phyloP scores from a whole-genome alignment of 768 basidiomycete species.

The Amanita exitialis region DNA sequence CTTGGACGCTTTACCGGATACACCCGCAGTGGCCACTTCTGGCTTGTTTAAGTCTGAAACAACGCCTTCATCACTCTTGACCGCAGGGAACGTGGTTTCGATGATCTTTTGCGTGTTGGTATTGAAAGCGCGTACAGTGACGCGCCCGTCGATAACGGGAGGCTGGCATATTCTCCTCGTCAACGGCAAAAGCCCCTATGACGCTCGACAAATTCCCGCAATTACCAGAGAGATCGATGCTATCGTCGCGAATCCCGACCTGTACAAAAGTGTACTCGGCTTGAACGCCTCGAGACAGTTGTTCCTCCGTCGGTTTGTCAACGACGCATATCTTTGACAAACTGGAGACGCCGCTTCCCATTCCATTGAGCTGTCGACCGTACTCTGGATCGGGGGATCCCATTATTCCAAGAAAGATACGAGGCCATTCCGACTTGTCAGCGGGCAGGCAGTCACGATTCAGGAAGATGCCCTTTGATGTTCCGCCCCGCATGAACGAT shows the following conservation, averaged over 20 bases:
- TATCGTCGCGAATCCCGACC: conserved; percentile 46
- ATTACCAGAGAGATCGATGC: conserved; percentile 62
- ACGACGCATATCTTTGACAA: conserved; percentile 70
- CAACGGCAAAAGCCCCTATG: conserved; percentile 64
- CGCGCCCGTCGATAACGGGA: conserved; percentile 1
- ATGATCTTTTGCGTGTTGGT: conserved; percentile 65
- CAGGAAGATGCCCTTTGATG: conserved; percentile 70
- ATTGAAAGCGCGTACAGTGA: conserved; percentile 47
- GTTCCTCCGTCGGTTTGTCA: conserved; percentile 32
- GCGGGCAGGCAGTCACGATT: conserved; percentile 42
- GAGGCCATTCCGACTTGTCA: conserved; percentile 40
- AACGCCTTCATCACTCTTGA: conserved; percentile 12
- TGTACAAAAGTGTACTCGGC: conserved; percentile 68
- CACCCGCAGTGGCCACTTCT: conserved; percentile 54
- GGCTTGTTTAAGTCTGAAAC: conserved; percentile 36
- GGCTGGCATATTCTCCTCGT: conserved; percentile 43
- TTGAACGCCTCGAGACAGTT: conserved; percentile 35
- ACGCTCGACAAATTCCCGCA: conserved; percentile 70
- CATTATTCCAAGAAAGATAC: conserved; percentile 65
- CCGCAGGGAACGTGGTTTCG: conserved; percentile 60
- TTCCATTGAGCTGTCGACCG: conserved; percentile 66
- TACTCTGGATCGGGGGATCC: conserved; percentile 69
- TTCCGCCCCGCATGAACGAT: conserved; percentile 61
- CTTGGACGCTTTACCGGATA: conserved; percentile 52
- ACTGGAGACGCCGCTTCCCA: conserved; percentile 72